Evolutionary conservation across 2,329 filamentous ascomycete species (phyloP), one percentile per base, ranked within the genome.

Genomic region (Xylaria sp.): DNA sequence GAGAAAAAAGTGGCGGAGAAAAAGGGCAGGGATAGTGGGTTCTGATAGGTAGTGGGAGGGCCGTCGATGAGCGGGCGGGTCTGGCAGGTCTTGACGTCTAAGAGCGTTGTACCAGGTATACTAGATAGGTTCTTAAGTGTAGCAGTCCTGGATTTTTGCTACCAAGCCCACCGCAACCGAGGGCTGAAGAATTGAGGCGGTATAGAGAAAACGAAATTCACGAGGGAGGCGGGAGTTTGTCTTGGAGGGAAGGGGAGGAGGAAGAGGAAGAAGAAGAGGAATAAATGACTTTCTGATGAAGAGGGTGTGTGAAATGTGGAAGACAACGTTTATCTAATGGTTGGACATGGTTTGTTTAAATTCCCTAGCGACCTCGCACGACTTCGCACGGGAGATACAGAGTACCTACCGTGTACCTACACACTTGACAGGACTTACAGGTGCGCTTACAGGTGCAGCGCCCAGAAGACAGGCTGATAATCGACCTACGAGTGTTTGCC

Each of bases 1-100:
- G 71, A 71, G 68, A 69, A 72, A 74, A 71, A 73, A 72, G 69
- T 68, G 69, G 70, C 70, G 65, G 70, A 70, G 74, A 69, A 71
- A 74, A 72, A 73, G 66, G 72, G 71, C 71, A 75, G 72, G 69
- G 67, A 71, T 67, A 68, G 70, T 70, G 70, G 69, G 59, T 63
- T 71, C 69, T 69, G 69, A 67, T 72, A 68, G 74, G 65, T 72
- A 68, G 74, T 74, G 71, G 60, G 72, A 69, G 70, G 60, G 60
- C 38, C 67, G 68, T 70, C 64, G 59, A 68, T 66, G 59, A 56
- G 59, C 63, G 60, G 69, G 69, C 71, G 64, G 71, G 68, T 69
- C 70, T 71, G 59, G 56, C 56, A 48, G 59, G 59, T 54, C 58
- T 28, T 26, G 33, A 56, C 51, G 33, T 56, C 53, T 36, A 36